Conservation (phyloP, 2,329 filamentous ascomycete genomes). For the Pseudofabraea citricarpa region DNA sequence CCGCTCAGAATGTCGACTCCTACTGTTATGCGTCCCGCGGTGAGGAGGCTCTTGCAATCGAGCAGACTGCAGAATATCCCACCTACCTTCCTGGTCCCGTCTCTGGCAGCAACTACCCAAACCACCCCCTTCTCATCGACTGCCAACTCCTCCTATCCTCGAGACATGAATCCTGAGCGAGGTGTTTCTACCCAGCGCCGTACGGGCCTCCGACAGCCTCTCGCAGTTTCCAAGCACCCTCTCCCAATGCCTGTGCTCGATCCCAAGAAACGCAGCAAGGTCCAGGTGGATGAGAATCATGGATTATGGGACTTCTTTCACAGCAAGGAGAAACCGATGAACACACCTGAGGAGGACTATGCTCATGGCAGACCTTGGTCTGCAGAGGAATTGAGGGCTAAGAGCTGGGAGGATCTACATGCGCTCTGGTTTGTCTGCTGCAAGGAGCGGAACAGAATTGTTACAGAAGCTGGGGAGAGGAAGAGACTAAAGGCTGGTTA, state of each 20-base stretch:
- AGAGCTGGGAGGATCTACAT: constrained; percentile 93
- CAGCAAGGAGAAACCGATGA: constrained; percentile 60
- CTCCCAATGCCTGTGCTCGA: constrained; percentile 68
- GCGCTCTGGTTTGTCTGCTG: constrained; percentile 90
- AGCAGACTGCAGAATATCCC: constrained; percentile 14
- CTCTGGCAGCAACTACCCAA: constrained; percentile 18
- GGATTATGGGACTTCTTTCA: constrained; percentile 93
- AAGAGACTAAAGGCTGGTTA: constrained; percentile 64
- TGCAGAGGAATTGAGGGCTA: constrained; percentile 77
- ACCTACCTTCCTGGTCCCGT: constrained; percentile 28
- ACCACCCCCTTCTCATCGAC: constrained; percentile 28
- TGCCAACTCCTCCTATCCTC: constrained; percentile 27
- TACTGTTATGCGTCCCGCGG: constrained; percentile 18
- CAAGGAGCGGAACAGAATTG: constrained; percentile 83
- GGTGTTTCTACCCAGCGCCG: constrained; percentile 78
- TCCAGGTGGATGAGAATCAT: constrained; percentile 65
- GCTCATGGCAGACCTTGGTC: constrained; percentile 80
- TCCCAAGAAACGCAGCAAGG: constrained; percentile 46
- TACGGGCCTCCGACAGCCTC: constrained; percentile 68
- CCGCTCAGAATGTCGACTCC: constrained; percentile 22
- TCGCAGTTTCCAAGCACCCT: constrained; percentile 67
- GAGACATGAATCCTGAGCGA: constrained; percentile 74
- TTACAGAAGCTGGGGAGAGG: constrained; percentile 71
- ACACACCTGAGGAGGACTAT: constrained; percentile 64
- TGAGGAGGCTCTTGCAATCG: constrained; percentile 13